Evolutionary conservation across 805 yeast genomes (phyloP), one percentile per base, ranked within the genome.

Genomic region (Metschnikowia proteae): DNA sequence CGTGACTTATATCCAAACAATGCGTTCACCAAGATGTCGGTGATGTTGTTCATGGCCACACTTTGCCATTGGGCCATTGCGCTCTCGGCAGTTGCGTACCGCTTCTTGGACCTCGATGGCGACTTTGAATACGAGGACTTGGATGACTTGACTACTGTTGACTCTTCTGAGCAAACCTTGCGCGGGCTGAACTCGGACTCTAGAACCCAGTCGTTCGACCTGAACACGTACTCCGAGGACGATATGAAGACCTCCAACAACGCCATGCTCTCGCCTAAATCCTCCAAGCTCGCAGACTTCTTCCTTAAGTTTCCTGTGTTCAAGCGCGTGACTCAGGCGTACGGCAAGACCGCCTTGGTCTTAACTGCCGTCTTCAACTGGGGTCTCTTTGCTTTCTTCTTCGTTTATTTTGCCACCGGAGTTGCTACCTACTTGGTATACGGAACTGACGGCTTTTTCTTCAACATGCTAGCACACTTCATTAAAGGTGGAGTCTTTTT

Each of bases 401-500:
- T 82, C 47, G 71, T 79, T 27, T 82, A 87, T 60, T 59, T 84
- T n/a, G 74, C 80, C 37, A 70, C 80, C 3, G 85, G 80, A 2
- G 60, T 82, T 29, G 88, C 89, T 5, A 83, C 86, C 5, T 86
- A 87, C 38, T 79, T 78, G 46, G 62, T 84, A 36, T 66, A 90
- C 59, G 98, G 96, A 35, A 68, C 79, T 65, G 91, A 82, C 3
- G 61, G 58, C 9, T 72, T 73, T 22, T 84, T 91, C 10, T 92
- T 88, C 71, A 89, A 88, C 58, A 66, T 92, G 45, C 75, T 92
- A 49, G 99, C 99, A 1, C 99, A 92, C 67, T 88, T 89, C 77
- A 92, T 92, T 65, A 92, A 92, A 67, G 99, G 99, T 51, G 94
- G 92, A 26, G 94, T 92, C 2, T 92, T 92, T 62, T 75, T 89